Evolutionary conservation across 306 rosid genomes (phyloP).

Genomic region (Trifolium repens): DNA sequence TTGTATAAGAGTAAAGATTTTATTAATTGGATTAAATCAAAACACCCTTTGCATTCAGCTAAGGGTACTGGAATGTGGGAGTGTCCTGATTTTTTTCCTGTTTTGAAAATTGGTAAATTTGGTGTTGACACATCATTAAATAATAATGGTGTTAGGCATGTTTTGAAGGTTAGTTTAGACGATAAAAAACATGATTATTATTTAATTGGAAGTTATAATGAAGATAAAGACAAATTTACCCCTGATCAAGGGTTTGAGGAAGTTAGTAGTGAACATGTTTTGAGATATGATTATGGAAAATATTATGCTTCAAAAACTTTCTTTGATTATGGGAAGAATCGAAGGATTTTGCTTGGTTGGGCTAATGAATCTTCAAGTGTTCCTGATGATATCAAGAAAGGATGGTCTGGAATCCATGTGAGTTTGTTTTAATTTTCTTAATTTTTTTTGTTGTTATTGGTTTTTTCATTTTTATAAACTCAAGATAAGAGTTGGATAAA

Average conservation of each 20-base stretch:
- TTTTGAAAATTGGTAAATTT: neutral
- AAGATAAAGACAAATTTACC: constrained; percentile 50
- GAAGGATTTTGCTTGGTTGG: constrained; percentile 87
- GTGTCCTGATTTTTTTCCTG: constrained; percentile 86
- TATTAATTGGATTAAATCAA: constrained; percentile 56
- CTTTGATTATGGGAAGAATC: constrained; percentile 58
- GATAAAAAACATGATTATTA: constrained; percentile 69
- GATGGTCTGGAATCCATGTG: constrained; percentile 94
- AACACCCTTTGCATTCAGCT: constrained; percentile 64
- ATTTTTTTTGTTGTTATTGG: neutral
- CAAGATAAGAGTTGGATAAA: neutral
- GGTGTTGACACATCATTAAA: constrained; percentile 61
- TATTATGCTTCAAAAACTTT: constrained; percentile 92
- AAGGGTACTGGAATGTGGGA: constrained; percentile 86
- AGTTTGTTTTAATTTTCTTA: constrained; percentile 19
- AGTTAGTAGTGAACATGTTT: constrained; percentile 9
- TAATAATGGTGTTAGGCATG: constrained; percentile 58
- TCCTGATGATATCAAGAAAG: constrained; percentile 64
- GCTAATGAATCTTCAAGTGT: constrained; percentile 74
- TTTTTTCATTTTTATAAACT: neutral
- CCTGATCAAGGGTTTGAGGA: constrained; percentile 57
- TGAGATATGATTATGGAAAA: constrained; percentile 88
- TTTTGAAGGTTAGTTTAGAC: constrained; percentile 73
- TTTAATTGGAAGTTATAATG: constrained; percentile 62
- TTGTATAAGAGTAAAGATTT: constrained; percentile 69